Base-by-base conservation (phyloP, 768 basidiomycete species). In the Strobilomyces echinocephalus region DNA sequence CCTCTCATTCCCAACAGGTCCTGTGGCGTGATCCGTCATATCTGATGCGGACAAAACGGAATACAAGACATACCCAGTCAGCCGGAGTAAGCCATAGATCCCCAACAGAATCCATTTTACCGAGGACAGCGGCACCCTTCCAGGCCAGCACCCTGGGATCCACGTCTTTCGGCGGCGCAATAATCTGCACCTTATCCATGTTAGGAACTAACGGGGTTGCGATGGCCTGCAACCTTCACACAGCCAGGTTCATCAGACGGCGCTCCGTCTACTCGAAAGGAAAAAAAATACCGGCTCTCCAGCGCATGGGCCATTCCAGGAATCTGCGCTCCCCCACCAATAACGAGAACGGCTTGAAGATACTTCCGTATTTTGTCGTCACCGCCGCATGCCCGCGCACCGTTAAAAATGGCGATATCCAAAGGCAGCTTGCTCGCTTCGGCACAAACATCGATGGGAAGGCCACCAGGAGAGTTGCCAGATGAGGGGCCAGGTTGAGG, bases 91-190 rank as follows among this genome's bases (percentile, higher is more conserved):
- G 76, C 95, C 95, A 98, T 52, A 97, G 72, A 59, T 99, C 97
- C 30, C 82, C 79, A 42, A 88, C 83, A 3, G 85, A 83, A 48
- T 99, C 97, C 82, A 98, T 88, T 71, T 91, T 91, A 26, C 87
- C 90, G 39, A 97, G 81, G 12, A 95, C 91, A 8, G 87, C 82
- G 7, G 87, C 92, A 10, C 97, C 97, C 69, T 97, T 97, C 97
- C 97, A 99, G 15, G 84, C 85, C 31, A 98, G 79, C 35, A 92
- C 84, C 24, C 84, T 80, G 6, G 91, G 92, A 69, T 98, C 94
- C 41, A 97, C 82, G 55, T 93, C 91, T 67, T 94, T 88, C 1
- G 95, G 94, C 2, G 93, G 88, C n/a, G 93, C 91, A 43, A 98
- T 88, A 54, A 97, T 90, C 59, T 87, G 84, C 8, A 95, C 88